Evolutionary conservation across 192 early-diverging fungal genomes (phyloP), one percentile per base, ranked within the genome.

Genomic region (Backusella macrospora): DNA sequence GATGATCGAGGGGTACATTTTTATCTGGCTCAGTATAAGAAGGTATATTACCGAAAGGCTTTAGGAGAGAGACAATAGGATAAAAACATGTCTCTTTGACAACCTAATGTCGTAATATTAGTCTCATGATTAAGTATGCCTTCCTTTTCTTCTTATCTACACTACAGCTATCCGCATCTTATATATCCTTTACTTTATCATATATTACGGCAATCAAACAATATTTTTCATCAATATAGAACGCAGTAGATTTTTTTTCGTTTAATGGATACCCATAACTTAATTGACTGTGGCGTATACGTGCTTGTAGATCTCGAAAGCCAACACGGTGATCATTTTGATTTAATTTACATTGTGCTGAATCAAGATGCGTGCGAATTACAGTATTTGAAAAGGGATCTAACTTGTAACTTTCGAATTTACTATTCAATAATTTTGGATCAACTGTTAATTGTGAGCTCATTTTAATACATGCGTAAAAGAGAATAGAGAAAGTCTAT

Each of bases 391-490:
- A 81, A 21, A 89, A 83, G 44, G 90, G 73, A 10, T 83, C 81
- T 43, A 93, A 80, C 67, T 91, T 92, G 78, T 93, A 93, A 1
- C 92, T 90, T 43, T 93, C 91, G 77, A 93, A 93, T 63, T 82
- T 83, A 34, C 86, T 73, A 48, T 93, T 91, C 40, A 91, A 70
- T 14, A 89, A 70, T 1, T 76, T 44, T 40, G 80, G 73, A 71
- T 90, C 76, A 3, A 59, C 26, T 59, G 18, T 26, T 59, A 59
- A 59, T 26, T 23, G 52, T 59, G 52, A 59, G 13, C 21, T 59
- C 52, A 59, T 59, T 59, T 3, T 52, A 52, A 52, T 18, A 52
- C n/a, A 18, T 52, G 1, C 29, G n/a, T 9, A 49, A 52, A 52
- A 43, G 42, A 43, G 42, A 43, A 0, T 43, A 10, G 5, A 43